Percentiles rank a stretch among this genome's conserved stretches.
These are phyloP conservation scores for Polymyxa betae DNA, from an alignment of 208 protist genomes.

Conservation along the genomic window DNA sequence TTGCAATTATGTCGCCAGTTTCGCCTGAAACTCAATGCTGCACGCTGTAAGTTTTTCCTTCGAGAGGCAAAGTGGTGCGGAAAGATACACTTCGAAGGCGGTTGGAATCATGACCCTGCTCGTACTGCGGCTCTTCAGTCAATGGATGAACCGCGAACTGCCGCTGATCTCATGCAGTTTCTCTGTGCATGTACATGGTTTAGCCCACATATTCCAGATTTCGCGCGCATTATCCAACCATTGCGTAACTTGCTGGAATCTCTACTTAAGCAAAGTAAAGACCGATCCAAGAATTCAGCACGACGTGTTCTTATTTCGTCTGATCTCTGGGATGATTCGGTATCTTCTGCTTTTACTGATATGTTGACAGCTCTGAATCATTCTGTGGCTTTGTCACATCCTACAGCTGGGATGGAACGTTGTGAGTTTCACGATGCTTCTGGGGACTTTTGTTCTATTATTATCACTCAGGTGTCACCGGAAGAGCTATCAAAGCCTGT, in stretches of 20 bases:
- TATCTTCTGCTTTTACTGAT: neutral
- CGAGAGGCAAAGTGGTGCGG: neutral
- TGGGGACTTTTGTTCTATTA: neutral
- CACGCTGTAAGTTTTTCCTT: neutral
- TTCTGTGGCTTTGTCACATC: neutral
- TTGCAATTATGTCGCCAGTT: neutral
- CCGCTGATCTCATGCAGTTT: conserved; percentile 31
- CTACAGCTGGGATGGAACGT: neutral
- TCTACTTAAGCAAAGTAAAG: neutral
- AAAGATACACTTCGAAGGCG: neutral
- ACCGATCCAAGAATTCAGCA: neutral
- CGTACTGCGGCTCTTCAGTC: neutral
- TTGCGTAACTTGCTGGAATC: neutral
- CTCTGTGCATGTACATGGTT: neutral
- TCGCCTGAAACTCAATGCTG: neutral
- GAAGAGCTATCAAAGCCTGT: neutral
- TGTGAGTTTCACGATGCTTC: neutral
- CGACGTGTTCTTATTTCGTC: neutral
- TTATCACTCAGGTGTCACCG: neutral
- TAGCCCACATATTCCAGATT: conserved; percentile 5
- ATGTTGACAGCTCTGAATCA: neutral
- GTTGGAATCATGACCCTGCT: neutral
- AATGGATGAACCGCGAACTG: neutral
- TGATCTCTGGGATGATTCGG: neutral
- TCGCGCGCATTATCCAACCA: conserved; percentile 6